These are phyloP conservation scores for Pyrenochaeta sp. DNA, from an alignment of 2,329 filamentous ascomycete species.

Conservation along the genomic window DNA sequence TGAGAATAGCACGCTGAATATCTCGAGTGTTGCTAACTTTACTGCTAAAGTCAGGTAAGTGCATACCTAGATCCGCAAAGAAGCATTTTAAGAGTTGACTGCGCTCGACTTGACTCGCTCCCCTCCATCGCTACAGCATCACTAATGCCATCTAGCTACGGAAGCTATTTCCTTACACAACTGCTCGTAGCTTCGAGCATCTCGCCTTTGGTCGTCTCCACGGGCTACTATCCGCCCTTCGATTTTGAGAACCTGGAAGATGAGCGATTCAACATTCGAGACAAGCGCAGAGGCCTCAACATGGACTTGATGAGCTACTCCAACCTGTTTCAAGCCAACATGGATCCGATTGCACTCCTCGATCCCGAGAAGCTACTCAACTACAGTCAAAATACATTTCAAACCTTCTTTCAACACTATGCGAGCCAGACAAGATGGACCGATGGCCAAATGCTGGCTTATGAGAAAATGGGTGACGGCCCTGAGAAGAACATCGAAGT, in stretches of 20 bases:
- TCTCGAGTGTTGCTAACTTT: neutral
- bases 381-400: constrained; percentile 30
- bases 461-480: neutral
- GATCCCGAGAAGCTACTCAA: constrained; percentile 16
- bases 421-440: constrained; percentile 28
- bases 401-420: constrained; percentile 45
- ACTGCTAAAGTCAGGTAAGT: neutral
- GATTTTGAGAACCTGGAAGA: constrained; percentile 14
- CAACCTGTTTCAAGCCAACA: constrained; percentile 19
- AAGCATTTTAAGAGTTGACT: too few species aligned
- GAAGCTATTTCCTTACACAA: neutral
- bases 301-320: constrained; percentile 26
- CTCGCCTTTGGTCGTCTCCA: neutral
- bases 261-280: constrained; percentile 36
- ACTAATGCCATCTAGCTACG: neutral
- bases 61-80: neutral
- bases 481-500: constrained; percentile 1
- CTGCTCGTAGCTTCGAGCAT: neutral
- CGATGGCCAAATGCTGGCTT: constrained; percentile 19
- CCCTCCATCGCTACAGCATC: too few species aligned
- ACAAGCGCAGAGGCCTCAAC: constrained; percentile 23
- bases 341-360: constrained; percentile 28
- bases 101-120: too few species aligned
- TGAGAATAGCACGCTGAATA: neutral
- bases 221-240: neutral